Base-by-base conservation (phyloP, 1,284 basidiomycete genomes). In the Microbotryum saponariae region DNA sequence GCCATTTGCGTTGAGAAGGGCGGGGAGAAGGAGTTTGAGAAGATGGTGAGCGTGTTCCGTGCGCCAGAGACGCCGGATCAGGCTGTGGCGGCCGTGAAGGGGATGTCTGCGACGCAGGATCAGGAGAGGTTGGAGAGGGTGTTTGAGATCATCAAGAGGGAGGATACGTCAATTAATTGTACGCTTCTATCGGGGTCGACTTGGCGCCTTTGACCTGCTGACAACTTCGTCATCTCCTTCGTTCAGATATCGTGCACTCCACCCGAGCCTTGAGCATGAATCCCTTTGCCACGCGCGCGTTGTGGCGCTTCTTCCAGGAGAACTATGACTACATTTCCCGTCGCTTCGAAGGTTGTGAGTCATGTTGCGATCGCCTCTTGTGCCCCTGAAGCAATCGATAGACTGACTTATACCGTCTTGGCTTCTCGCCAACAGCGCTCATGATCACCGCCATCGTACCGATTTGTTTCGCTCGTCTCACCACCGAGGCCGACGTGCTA, bases 401-500 rank as follows among this genome's bases (percentile, higher is more conserved):
- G 56, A 65, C 58, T 46, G 61, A 4, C 59, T 63, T 50, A 54
- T 50, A 54, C 56, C 4, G 31, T 7, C 62, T 63, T 31, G 53
- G 59, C 23, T 27, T 48, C 4, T 59, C 64, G 2, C 56, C 56
- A 61, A 18, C 37, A 42, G 37, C 14, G 9, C 37, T 42, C 37
- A 1, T 42, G 3, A 42, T 42, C 37, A 42, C 31, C 7, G 31
- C 31, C 31, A 8, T 31, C 8, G 31, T 42, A 42, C 37, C 37
- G 14, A 18, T 5, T 42, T 42, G 37, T 6, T 42, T 42, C 8
- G 5, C 6, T 47, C 76, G 77, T 46, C 79, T 96, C 63, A 83
- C 85, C 16, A 83, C 81, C n/a, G 78, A 86, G 66, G 76, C 83
- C 66, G 93, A 96, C 75, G 81, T 84, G 20, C 76, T 83, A 51